Evolutionary conservation across 768 basidiomycete genomes (phyloP).

Genomic region (Kockovaella imperatae): DNA sequence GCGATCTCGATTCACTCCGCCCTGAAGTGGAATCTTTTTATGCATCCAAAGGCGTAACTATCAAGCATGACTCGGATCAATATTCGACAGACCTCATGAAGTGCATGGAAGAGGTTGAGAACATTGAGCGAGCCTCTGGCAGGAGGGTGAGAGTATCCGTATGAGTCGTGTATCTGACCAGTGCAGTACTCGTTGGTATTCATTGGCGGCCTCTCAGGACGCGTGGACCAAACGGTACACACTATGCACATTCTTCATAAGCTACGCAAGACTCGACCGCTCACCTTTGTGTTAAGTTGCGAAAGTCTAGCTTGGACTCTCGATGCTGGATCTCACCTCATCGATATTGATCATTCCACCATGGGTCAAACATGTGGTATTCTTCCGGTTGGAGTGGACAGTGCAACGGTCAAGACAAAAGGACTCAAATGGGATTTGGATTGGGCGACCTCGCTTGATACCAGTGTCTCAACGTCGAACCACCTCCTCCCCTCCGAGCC

Average conservation of each 20-base stretch:
- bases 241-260: slow-evolving; percentile 78
- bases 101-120: slow-evolving; percentile 60
- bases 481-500: slow-evolving; percentile 65
- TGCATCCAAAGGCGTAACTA: slow-evolving; percentile 55
- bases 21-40: slow-evolving; percentile 68
- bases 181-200: too few relatives aligned
- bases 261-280: slow-evolving; percentile 55
- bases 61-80: slow-evolving; percentile 64
- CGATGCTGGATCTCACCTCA: slow-evolving; percentile 68
- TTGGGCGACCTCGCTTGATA: slow-evolving; percentile 67
- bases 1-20: slow-evolving; percentile 84
- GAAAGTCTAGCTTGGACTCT: slow-evolving; percentile 89
- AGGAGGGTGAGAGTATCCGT: slow-evolving; percentile 48
- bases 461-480: slow-evolving; percentile 86
- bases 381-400: slow-evolving; percentile 79
- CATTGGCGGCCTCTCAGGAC: slow-evolving; percentile 79
- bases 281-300: slow-evolving; percentile 73
- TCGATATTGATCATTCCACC: slow-evolving; percentile 62
- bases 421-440: slow-evolving; percentile 85
- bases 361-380: slow-evolving; percentile 88
- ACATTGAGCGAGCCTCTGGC: slow-evolving; percentile 51
- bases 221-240: slow-evolving; percentile 90
- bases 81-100: slow-evolving; percentile 95
- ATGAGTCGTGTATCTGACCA: too few relatives aligned
- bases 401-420: slow-evolving; percentile 65